Percentiles rank a stretch among this genome's conserved stretches.
phyloP scores from a whole-genome alignment of 2,329 filamentous ascomycete species.

The Botryotinia globosa region DNA sequence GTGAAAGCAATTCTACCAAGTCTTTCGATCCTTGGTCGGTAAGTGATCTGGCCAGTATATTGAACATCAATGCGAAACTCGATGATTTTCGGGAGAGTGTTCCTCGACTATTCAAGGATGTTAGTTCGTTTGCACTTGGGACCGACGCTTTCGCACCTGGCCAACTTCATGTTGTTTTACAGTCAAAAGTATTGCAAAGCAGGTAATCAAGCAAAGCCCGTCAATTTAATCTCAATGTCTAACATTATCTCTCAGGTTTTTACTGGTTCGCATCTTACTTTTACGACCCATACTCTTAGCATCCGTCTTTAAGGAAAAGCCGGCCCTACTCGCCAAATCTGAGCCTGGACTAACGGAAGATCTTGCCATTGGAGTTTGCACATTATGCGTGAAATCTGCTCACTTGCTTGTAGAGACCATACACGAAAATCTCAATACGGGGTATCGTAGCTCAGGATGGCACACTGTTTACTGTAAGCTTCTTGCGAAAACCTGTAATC shows the following conservation, averaged over 20 bases:
- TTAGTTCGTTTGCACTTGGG: background rate
- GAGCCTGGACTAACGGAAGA: background rate
- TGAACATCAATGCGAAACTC: conserved; percentile 26
- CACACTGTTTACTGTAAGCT: conserved; percentile 29
- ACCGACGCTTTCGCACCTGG: background rate
- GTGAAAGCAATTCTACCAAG: background rate
- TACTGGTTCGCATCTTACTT: conserved; percentile 16
- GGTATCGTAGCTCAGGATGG: conserved; percentile 26
- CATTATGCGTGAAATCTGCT: conserved; percentile 25
- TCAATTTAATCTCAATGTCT: background rate
- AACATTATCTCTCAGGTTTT: background rate
- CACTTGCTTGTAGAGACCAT: conserved; percentile 22
- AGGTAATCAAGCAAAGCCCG: conserved; percentile 18
- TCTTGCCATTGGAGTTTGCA: conserved; percentile 21
- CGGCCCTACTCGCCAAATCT: background rate
- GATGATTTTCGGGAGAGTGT: conserved; percentile 23
- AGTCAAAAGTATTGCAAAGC: conserved; percentile 23
- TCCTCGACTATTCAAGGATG: conserved; percentile 22
- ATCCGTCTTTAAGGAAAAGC: conserved; percentile 3
- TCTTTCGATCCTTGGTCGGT: conserved; percentile 11
- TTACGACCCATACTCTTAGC: conserved; percentile 1
- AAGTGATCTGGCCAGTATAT: conserved; percentile 14
- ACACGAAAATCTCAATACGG: conserved; percentile 16
- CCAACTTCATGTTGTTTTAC: conserved; percentile 20
- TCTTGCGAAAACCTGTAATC: background rate